Percentiles rank a stretch among this genome's conserved stretches.
phyloP scores from a whole-genome alignment of 139 green algal genomes.

The Chlorella sp. region DNA sequence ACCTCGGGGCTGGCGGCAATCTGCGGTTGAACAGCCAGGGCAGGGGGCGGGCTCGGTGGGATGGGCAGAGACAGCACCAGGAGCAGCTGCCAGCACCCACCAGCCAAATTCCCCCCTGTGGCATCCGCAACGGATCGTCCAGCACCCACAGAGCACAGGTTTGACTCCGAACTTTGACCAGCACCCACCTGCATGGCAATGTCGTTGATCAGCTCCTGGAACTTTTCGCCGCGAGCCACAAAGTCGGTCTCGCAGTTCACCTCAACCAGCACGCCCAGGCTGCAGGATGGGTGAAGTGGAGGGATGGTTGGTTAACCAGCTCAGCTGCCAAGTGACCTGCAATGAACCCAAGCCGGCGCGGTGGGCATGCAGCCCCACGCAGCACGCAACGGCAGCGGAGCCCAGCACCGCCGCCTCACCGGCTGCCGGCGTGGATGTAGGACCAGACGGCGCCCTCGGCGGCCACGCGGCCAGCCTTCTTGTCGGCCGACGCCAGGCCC shows the following conservation, averaged over 20 bases:
- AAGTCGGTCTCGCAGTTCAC: slow-evolving; percentile 98
- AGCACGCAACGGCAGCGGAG: neutral
- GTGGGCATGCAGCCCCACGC: neutral
- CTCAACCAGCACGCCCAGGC: slow-evolving; percentile 92
- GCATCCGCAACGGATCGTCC: neutral
- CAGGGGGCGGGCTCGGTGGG: neutral
- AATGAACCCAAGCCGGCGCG: too few species aligned
- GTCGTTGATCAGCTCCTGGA: slow-evolving; percentile 79
- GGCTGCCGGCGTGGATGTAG: slow-evolving; percentile 94
- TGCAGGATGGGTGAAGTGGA: slow-evolving; percentile 21
- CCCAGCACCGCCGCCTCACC: slow-evolving; percentile 16
- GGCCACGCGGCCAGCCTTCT: slow-evolving; percentile 94
- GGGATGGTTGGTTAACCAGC: too few species aligned
- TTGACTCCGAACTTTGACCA: too few species aligned
- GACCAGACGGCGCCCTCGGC: slow-evolving; percentile 86
- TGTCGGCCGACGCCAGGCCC: slow-evolving; percentile 93
- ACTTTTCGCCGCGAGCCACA: slow-evolving; percentile 89
- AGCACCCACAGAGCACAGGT: neutral
- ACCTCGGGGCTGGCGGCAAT: slow-evolving; percentile 74
- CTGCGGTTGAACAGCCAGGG: slow-evolving; percentile 45
- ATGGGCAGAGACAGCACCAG: neutral
- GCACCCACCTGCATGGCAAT: slow-evolving; percentile 72
- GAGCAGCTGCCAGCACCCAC: too few species aligned
- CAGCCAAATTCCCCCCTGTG: too few species aligned
- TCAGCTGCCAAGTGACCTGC: too few species aligned